Evolutionary conservation across 148 eudicot genomes (phyloP), one percentile per base, ranked within the genome.

Genomic region (Bassia scoparia): DNA sequence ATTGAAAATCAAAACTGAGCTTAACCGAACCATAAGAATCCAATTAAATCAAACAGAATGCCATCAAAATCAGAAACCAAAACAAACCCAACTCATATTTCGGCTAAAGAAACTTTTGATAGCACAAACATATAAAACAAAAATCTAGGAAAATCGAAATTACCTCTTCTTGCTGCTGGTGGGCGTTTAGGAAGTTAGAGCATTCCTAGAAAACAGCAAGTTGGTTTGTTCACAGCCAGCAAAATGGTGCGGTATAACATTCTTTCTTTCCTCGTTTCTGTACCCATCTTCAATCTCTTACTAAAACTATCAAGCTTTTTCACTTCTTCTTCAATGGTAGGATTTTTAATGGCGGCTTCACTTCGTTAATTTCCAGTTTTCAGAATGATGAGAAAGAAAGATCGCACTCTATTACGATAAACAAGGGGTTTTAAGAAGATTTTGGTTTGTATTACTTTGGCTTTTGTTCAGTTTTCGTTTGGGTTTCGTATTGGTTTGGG

Each of bases 181-280:
- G 96, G n/a, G 49, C 53, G 77, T 62, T 92, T 92, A 66, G 88
- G 75, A 24, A 83, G 43, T 86, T 88, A 30, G 81, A 71, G 5
- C 90, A 30, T 79, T 80, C 67, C 74, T 85, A 49, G 87, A n/a
- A 54, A 76, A 75, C 81, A 23, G 75, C 58, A n/a, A 35, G 83
- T 29, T 49, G 81, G 46, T n/a, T 74, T 78, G 71, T 27, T 81
- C n/a, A n/a, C 86, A 23, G 77, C 59, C 9, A 79, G 77, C n/a
- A n/a, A 46, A 88, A 92, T 0, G 89, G 89, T 87, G 82, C 0
- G 90, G 96, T 75, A 89, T 92, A 23, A 80, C 81, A 10, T 31
- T 54, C 27, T 80, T 61, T 4, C 67, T 92, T 56, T 56, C 72
- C 64, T 26, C 87, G 80, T 71, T 87, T 88, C 79, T 85, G n/a